phyloP scores from a whole-genome alignment of 2,329 filamentous ascomycete species.

The Mariannaea elegans region DNA sequence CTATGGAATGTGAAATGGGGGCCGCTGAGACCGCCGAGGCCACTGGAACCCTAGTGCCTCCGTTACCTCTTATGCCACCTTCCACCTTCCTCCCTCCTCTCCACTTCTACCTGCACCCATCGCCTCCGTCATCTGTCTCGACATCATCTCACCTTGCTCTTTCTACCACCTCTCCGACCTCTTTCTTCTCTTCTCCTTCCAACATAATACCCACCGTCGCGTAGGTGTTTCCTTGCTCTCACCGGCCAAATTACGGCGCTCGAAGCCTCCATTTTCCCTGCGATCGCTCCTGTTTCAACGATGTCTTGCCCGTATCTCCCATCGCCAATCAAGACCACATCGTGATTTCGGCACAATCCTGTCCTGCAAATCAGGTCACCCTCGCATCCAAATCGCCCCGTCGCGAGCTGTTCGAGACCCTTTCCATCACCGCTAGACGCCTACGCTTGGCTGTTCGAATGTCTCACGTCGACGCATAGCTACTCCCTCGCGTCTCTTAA shows the following conservation, averaged over 20 bases:
- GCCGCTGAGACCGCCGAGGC: constrained; percentile 24
- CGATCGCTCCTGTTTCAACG: constrained; percentile 26
- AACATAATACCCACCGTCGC: constrained; percentile 10
- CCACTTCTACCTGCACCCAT: constrained; percentile 24
- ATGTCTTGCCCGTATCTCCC: constrained; percentile 32
- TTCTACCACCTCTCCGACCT: constrained; percentile 12
- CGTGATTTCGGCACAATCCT: constrained; percentile 32
- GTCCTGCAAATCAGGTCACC: constrained; percentile 31
- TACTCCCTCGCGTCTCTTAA: constrained; percentile 25
- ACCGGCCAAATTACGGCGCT: constrained; percentile 10
- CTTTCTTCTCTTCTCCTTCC: constrained; percentile 11
- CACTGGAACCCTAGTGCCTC: constrained; percentile 33
- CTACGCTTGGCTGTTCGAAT: constrained; percentile 33
- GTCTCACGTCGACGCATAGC: constrained; percentile 31
- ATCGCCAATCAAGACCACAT: constrained; percentile 30
- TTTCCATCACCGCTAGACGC: constrained; percentile 18
- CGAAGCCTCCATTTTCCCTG: constrained; percentile 10
- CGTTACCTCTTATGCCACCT: constrained; percentile 21
- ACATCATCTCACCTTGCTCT: constrained; percentile 29
- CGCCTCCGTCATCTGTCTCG: constrained; percentile 33
- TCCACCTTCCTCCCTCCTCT: constrained; percentile 9
- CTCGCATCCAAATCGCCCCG: constrained; percentile 24
- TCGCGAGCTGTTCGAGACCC: constrained; percentile 25
- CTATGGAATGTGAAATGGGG: constrained; percentile 32
- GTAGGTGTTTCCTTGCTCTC: background rate